Base-by-base conservation (phyloP, 345 rosid genomes). In the Ceriops tagal region DNA sequence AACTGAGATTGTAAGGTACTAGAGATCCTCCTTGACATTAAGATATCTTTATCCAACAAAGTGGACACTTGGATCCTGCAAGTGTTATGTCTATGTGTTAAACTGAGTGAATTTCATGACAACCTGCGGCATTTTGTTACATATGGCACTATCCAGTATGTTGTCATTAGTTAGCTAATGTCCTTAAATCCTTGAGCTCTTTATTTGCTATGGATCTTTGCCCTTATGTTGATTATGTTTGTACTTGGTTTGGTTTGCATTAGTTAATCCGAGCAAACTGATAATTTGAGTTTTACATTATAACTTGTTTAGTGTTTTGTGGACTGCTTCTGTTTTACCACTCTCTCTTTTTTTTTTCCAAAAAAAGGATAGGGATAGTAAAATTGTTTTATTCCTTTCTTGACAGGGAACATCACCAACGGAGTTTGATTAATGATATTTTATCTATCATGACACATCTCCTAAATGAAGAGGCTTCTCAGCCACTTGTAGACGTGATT, bases 401-500 rank as follows among this genome's bases (percentile, higher is more conserved):
- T 68, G 61, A 53, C 77, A 93, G 98, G 67, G 88, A 87, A 66
- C 81, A 83, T 47, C 90, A 86, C 71, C 80, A 80, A 61, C 78
- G 62, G 67, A 82, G 79, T 80, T 76, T 93, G 77, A 73, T 80
- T 65, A 77, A 87, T 66, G 83, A 87, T 80, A 72, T 93, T 46
- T 70, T 86, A 82, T 82, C 83, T 66, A 83, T 91, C 79, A 82
- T 89, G 92, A 76, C 68, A 67, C 83, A 79, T 80, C 81, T 87
- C 69, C 61, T 89, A 64, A 75, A 78, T 0, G 97, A 93, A 85
- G 97, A 91, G 83, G 77, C 83, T 71, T 82, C 89, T 61, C 77
- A 77, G 66, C 72, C 77, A 13, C 85, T 89, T 72, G 64, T 77
- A 39, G 81, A 85, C 51, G 71, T 84, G 71, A 74, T 91, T 78